Percentiles rank a stretch among this genome's conserved stretches.
phyloP scores from a whole-genome alignment of 2,329 filamentous ascomycete species.

The Stagonosporopsis vannaccii region DNA sequence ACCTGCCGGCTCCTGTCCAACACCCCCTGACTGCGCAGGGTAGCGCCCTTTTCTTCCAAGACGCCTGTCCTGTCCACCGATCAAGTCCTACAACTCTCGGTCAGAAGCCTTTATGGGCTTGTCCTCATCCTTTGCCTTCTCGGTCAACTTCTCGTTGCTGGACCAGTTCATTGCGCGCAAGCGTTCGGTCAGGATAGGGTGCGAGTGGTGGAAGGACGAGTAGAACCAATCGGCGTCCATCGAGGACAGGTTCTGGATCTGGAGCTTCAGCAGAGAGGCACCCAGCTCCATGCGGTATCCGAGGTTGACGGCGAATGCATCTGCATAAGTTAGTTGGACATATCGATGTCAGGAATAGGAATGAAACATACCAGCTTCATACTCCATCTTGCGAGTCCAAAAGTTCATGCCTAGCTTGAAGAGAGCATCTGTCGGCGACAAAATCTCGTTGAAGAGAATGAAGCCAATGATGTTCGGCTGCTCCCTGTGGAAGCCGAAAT shows the following conservation, averaged over 20 bases:
- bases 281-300: constrained; percentile 87
- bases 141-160: constrained; percentile 62
- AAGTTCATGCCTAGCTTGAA: constrained; percentile 97
- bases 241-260: constrained; percentile 96
- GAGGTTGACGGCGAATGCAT: constrained; percentile 84
- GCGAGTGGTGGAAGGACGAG: constrained; percentile 97
- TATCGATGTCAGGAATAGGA: constrained; percentile 24
- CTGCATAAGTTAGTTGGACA: constrained; percentile 44
- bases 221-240: constrained; percentile 99
- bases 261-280: constrained; percentile 90
- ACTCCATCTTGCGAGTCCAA: constrained; percentile 92
- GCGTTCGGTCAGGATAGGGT: constrained; percentile 93
- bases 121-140: constrained; percentile 37
- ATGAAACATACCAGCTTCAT: constrained; percentile 74
- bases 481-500: constrained; percentile 85
- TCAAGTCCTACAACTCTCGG: constrained; percentile 70
- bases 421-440: constrained; percentile 91
- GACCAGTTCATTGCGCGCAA: constrained; percentile 91
- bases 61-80: not conserved
- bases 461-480: constrained; percentile 96
- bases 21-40: not conserved
- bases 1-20: not conserved
- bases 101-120: constrained; percentile 75
- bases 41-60: not conserved
- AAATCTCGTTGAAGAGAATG: constrained; percentile 95